phyloP scores from a whole-genome alignment of 1,139 yeast species.

The Yamadazyma jaroonii region DNA sequence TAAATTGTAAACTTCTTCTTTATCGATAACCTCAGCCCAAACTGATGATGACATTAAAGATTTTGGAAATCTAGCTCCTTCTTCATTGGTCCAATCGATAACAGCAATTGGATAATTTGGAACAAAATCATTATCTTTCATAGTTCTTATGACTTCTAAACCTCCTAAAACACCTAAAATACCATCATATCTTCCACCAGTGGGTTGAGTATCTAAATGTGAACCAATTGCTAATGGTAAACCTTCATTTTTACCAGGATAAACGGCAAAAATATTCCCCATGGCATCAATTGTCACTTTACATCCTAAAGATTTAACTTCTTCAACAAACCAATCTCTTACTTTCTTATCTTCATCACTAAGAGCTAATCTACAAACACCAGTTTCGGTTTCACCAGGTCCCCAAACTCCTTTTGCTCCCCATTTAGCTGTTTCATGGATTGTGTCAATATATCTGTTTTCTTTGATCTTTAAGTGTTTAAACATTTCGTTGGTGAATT shows the following conservation, averaged over 20 bases:
- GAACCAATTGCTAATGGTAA: slow-evolving; percentile 70
- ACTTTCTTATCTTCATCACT: slow-evolving; percentile 61
- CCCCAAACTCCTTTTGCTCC: slow-evolving; percentile 70
- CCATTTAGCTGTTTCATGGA: slow-evolving; percentile 59
- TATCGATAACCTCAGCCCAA: slow-evolving; percentile 53
- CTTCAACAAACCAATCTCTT: slow-evolving; percentile 65
- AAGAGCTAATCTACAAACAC: slow-evolving; percentile 61
- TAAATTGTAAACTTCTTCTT: slow-evolving; percentile 49
- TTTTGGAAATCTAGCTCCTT: slow-evolving; percentile 73
- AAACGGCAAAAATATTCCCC: slow-evolving; percentile 67
- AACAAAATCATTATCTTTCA: slow-evolving; percentile 53
- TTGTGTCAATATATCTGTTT: slow-evolving; percentile 35
- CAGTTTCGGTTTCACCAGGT: slow-evolving; percentile 51
- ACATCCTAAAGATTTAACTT: slow-evolving; percentile 55
- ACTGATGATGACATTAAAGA: slow-evolving; percentile 65
- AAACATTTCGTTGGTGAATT: slow-evolving; percentile 1
- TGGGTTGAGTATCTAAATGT: slow-evolving; percentile 77
- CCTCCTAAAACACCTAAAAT: slow-evolving; percentile 68
- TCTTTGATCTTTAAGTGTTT: slow-evolving; percentile 12
- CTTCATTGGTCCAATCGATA: slow-evolving; percentile 74
- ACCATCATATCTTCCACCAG: slow-evolving; percentile 76
- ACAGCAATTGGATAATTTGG: slow-evolving; percentile 67
- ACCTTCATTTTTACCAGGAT: slow-evolving; percentile 52
- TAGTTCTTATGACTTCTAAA: slow-evolving; percentile 61
- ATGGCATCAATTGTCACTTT: slow-evolving; percentile 54